Conservation (phyloP, 139 green algal species). For the Coelastrella sp. region DNA sequence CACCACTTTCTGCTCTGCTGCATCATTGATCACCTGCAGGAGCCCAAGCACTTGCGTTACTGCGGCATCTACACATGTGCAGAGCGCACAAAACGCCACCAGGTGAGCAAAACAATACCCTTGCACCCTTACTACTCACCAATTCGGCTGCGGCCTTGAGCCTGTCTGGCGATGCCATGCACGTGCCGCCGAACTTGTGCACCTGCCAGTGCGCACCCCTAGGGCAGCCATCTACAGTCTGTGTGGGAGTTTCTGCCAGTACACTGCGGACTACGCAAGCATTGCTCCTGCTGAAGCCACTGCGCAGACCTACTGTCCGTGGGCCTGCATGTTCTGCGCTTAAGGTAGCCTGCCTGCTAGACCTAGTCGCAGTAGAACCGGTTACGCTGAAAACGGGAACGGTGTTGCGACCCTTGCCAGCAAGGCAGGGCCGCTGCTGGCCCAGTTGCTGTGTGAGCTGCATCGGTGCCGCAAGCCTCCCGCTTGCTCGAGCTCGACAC, state of each 20-base stretch:
- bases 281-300: background rate
- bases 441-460: slow-evolving; percentile 20
- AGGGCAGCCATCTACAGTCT: slow-evolving; percentile 50
- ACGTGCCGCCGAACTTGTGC: slow-evolving; percentile 98
- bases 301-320: slow-evolving; percentile 10
- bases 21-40: slow-evolving; percentile 61
- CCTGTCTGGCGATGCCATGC: slow-evolving; percentile 90
- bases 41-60: background rate
- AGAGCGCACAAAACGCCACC: too few relatives aligned
- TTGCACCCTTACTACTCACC: background rate
- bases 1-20: slow-evolving; percentile 70
- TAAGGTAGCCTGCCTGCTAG: background rate
- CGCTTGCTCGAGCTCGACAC: background rate
- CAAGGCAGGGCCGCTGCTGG: background rate
- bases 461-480: slow-evolving; percentile 9
- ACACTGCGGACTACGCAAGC: slow-evolving; percentile 33
- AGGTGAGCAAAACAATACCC: too few relatives aligned
- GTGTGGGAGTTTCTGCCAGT: slow-evolving; percentile 20
- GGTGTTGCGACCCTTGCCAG: background rate
- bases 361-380: background rate
- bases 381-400: background rate
- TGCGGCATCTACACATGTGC: too few relatives aligned
- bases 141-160: slow-evolving; percentile 86
- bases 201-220: slow-evolving; percentile 72
- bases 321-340: background rate